Evolutionary conservation across 805 yeast species (phyloP).

Genomic region (Komagataella mondaviorum): DNA sequence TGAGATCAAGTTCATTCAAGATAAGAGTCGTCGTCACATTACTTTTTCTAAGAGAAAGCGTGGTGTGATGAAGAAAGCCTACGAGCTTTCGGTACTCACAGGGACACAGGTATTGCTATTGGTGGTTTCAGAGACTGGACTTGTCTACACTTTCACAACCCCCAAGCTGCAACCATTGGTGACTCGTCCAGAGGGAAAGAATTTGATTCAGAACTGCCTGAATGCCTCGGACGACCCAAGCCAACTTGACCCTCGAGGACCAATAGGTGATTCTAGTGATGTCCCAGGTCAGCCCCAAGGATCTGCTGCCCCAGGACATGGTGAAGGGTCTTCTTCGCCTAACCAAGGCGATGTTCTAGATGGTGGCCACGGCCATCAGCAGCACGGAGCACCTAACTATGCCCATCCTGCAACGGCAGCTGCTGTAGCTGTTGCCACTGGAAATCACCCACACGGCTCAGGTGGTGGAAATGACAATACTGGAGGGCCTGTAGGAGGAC

Average conservation of each 20-base stretch:
- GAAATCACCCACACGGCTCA: neutral
- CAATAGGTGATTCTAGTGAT: neutral
- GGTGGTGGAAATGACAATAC: neutral
- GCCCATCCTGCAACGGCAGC: neutral
- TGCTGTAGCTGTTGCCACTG: neutral
- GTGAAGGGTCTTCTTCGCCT: neutral
- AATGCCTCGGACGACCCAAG: slow-evolving; percentile 86
- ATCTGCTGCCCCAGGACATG: neutral
- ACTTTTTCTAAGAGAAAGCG: slow-evolving; percentile 97
- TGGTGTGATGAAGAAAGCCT: slow-evolving; percentile 99
- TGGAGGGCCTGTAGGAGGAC: neutral
- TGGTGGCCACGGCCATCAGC: neutral
- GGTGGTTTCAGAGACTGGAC: slow-evolving; percentile 97
- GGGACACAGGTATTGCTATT: slow-evolving; percentile 93
- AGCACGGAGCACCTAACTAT: neutral
- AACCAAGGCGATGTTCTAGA: neutral
- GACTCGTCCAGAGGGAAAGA: slow-evolving; percentile 94
- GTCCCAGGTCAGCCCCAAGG: neutral
- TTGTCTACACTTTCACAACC: slow-evolving; percentile 97
- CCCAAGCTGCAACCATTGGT: slow-evolving; percentile 97
- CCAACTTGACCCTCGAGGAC: neutral
- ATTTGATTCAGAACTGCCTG: slow-evolving; percentile 89
- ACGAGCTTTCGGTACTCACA: slow-evolving; percentile 88
- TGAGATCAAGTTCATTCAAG: slow-evolving; percentile 94
- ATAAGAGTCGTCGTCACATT: slow-evolving; percentile 94